A percentile compares a stretch with the other conserved stretches of the same genome.
phyloP scores from a whole-genome alignment of 495 filamentous ascomycete genomes.

The Bryoglossum gracile region DNA sequence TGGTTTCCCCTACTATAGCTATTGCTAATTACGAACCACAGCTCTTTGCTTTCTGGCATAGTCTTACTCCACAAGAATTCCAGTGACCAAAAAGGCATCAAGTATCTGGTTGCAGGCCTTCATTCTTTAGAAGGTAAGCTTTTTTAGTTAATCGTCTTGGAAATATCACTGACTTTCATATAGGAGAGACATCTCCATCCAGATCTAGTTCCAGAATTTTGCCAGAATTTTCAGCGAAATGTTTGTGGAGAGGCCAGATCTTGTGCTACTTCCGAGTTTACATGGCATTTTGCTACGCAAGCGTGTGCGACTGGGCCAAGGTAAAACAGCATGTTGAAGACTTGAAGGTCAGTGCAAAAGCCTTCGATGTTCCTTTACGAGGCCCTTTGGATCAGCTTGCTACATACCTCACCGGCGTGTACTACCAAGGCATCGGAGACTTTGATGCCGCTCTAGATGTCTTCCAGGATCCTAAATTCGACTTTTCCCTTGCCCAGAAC shows the following conservation, averaged over 20 bases:
- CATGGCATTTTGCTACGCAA: conserved; percentile 39
- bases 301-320: conserved; percentile 36
- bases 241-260: conserved; percentile 36
- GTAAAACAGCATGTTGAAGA: conserved; percentile 38
- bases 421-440: conserved; percentile 71
- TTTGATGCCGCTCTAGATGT: conserved; percentile 55
- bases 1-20: neutral
- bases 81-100: conserved; percentile 59
- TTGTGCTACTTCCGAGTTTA: conserved; percentile 40
- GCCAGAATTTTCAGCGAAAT: conserved; percentile 36
- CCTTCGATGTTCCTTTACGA: conserved; percentile 24
- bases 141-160: neutral
- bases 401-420: conserved; percentile 67
- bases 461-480: conserved; percentile 55
- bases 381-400: conserved; percentile 34
- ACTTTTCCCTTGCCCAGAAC: conserved; percentile 36
- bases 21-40: neutral
- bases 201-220: conserved; percentile 30
- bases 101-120: conserved; percentile 59
- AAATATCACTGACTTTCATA: conserved; percentile 25
- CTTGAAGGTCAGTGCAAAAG: conserved; percentile 28
- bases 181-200: conserved; percentile 22
- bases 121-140: conserved; percentile 48
- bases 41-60: conserved; percentile 62
- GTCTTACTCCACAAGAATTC: conserved; percentile 56